Evolutionary conservation across 495 filamentous ascomycete species (phyloP).

Genomic region (Acidiella bohemica): DNA sequence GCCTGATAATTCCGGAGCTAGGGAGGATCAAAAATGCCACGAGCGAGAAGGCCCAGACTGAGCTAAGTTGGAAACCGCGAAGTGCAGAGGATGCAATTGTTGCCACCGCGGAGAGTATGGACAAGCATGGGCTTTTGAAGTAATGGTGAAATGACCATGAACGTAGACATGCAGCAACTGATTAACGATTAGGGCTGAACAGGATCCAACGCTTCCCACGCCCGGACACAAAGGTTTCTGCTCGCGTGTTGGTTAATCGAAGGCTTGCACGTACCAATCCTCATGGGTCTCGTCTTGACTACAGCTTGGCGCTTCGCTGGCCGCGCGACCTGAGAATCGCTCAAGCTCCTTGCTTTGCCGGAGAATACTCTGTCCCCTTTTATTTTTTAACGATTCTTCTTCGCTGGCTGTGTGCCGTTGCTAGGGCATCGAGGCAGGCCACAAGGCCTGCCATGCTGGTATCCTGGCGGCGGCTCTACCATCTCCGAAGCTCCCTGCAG

Average conservation of each 20-base stretch:
- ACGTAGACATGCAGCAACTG: too few species aligned
- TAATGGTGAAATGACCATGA: too few species aligned
- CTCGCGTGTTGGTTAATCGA: too few species aligned
- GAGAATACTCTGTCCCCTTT: background rate
- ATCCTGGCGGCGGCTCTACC: background rate
- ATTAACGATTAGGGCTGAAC: too few species aligned
- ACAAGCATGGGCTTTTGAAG: slow-evolving; percentile 12
- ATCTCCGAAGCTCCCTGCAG: background rate
- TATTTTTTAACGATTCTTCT: background rate
- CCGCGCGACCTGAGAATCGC: background rate
- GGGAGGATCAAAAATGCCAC: slow-evolving; percentile 6
- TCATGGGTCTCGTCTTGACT: background rate
- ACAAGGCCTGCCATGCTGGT: background rate
- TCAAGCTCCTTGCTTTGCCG: too few species aligned
- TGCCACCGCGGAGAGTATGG: slow-evolving; percentile 11
- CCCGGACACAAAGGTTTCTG: too few species aligned
- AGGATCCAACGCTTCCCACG: too few species aligned
- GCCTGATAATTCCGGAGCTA: slow-evolving; percentile 13
- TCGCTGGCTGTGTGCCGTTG: background rate
- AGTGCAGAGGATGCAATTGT: slow-evolving; percentile 14
- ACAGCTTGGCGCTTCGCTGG: background rate
- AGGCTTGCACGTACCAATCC: background rate
- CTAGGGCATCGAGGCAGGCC: background rate
- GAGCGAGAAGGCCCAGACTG: slow-evolving; percentile 13
- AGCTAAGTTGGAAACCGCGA: slow-evolving; percentile 15